Conservation (phyloP, 257 asterid genomes). For the Fraxinus anomala region DNA sequence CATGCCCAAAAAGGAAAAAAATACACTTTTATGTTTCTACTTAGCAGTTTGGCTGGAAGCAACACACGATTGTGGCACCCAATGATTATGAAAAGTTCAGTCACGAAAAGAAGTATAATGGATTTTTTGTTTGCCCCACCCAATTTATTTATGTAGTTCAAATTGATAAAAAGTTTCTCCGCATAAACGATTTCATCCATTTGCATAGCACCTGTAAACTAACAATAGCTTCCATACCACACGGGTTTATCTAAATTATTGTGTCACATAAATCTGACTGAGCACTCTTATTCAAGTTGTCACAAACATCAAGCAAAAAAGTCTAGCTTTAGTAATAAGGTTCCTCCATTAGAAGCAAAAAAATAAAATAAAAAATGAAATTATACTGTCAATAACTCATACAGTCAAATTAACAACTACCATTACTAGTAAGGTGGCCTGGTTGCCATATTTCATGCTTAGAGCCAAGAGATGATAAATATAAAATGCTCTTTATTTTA, state of each 20-base stretch:
- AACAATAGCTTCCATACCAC: no score
- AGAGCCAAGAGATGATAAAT: no score
- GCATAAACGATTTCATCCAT: slow-evolving; percentile 12
- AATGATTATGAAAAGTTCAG: background rate
- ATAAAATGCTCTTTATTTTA: no score
- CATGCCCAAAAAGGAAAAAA: background rate
- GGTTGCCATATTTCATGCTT: no score
- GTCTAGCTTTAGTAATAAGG: no score
- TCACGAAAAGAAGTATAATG: no score
- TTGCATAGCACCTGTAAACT: slow-evolving; percentile 4
- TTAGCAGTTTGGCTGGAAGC: background rate
- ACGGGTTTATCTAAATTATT: background rate
- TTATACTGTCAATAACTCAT: no score
- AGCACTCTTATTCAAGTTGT: background rate
- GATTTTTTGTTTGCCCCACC: background rate
- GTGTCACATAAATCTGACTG: background rate
- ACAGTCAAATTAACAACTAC: no score
- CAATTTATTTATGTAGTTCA: background rate
- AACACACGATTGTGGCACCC: background rate
- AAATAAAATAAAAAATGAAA: no score
- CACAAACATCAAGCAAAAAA: no score
- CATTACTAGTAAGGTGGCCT: no score
- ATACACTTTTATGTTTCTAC: background rate
- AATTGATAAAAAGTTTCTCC: background rate
- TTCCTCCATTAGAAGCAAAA: no score